Evolutionary conservation across 176 grass and related monocot genomes (phyloP).

Genomic region (sorghum (Sorghum bicolor)): Sorghum_bicolor_NCBIv3 NC_012878.2:2979001-2979500

Average conservation of each 20-base stretch:
- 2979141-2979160: too few relatives aligned
- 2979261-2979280: conserved; percentile 40
- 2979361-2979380: conserved; percentile 21
- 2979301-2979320: conserved; percentile 24
- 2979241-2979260: conserved; percentile 40
- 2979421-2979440: conserved; percentile 27
- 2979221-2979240: conserved; percentile 6
- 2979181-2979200: conserved; percentile 42
- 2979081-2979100: too few relatives aligned
- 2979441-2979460: conserved; percentile 20
- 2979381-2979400: conserved; percentile 42
- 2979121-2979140: too few relatives aligned
- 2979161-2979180: not conserved
- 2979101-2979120: too few relatives aligned
- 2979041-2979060: not conserved
- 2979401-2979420: conserved; percentile 50
- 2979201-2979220: conserved; percentile 43
- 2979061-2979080: not conserved
- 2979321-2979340: conserved; percentile 66
- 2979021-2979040: not conserved
- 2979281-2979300: conserved; percentile 37
- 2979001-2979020: not conserved
- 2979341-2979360: conserved; percentile 49
- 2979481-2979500: conserved; percentile 8
- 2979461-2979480: conserved; percentile 8